Evolutionary conservation across 2,329 filamentous ascomycete genomes (phyloP), one percentile per base, ranked within the genome.

Genomic region (Dactylellina drechsleri): DNA sequence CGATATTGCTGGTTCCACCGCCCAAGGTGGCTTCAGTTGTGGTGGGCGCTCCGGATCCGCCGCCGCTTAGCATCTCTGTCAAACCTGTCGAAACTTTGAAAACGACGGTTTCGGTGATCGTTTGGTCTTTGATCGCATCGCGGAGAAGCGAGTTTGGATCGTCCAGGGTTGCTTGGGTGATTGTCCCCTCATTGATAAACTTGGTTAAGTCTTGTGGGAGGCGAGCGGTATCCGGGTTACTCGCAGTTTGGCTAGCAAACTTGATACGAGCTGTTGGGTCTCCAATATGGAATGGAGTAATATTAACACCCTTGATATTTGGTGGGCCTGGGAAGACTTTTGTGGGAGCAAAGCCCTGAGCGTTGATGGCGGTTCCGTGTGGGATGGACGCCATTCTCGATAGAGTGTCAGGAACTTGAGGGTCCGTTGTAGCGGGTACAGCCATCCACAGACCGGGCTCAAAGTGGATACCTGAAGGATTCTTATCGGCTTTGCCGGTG

Each of bases 311-410:
- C 0, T 70, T 56, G 2, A 81, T 77, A 0, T 12, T 26, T 4
- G 79, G 80, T 74, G 64, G 3, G 78, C 79, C 4, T 65, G 18
- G 50, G 76, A 77, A 5, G 26, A 54, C 1, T 71, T 66, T 1
- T 8, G 70, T 79, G 2, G 80, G 78, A 6, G 67, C 71, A 8
- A 81, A 77, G 16, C 79, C 76, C 75, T 83, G 83, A 1, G 82
- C 81, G 43, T 84, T 84, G 79, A 84, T 83, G 5, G 82, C 83
- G 0, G 83, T 83, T 20, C 82, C 83, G 61, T 84, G 83, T 0
- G 83, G 83, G 26, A 83, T 84, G 1, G 82, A 82, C 2, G 79
- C 83, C 82, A 84, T 83, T 23, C 83, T 82, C 0, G 77, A 74
- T 1, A 81, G 77, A 0, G 81, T 80, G 1, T 80, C 78, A 0